Percentiles rank a stretch among this genome's conserved stretches.
Conservation (phyloP, 306 rosid species). For the Sicyos edulis region DNA sequence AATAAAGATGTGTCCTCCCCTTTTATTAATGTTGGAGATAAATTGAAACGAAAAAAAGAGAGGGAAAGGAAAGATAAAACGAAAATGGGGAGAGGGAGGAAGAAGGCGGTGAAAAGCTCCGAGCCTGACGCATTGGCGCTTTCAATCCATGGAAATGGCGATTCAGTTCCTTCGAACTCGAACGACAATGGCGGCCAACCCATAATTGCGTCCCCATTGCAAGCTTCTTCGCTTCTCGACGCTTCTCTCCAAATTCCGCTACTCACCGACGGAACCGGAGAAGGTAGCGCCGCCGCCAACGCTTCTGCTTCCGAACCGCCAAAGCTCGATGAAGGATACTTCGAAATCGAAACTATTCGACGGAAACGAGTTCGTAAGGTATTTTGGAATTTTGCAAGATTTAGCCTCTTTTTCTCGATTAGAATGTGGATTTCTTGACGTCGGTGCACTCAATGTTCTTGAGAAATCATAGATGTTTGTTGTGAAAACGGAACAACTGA, state of each 20-base stretch:
- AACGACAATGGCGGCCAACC: neutral
- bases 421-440: neutral
- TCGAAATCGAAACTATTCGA: constrained; percentile 73
- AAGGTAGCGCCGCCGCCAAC: constrained; percentile 9
- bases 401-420: neutral
- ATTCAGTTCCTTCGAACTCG: neutral
- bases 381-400: neutral
- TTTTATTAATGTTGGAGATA: neutral
- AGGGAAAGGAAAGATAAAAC: constrained; percentile 19
- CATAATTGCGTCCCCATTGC: neutral
- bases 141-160: constrained; percentile 11
- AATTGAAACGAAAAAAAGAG: constrained; percentile 17
- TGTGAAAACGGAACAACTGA: no score
- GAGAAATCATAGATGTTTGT: neutral
- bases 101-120: constrained; percentile 26
- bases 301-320: constrained; percentile 27
- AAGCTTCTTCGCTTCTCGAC: neutral
- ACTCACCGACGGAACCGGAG: constrained; percentile 23
- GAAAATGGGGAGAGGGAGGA: constrained; percentile 46
- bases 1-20: no score
- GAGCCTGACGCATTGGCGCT: constrained; percentile 32
- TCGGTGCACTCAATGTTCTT: neutral
- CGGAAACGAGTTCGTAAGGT: constrained; percentile 81
- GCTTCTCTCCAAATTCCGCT: constrained; percentile 25
- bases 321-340: constrained; percentile 62